Evolutionary conservation across 2,329 filamentous ascomycete genomes (phyloP).

Genomic region (Fusarium sp.): DNA sequence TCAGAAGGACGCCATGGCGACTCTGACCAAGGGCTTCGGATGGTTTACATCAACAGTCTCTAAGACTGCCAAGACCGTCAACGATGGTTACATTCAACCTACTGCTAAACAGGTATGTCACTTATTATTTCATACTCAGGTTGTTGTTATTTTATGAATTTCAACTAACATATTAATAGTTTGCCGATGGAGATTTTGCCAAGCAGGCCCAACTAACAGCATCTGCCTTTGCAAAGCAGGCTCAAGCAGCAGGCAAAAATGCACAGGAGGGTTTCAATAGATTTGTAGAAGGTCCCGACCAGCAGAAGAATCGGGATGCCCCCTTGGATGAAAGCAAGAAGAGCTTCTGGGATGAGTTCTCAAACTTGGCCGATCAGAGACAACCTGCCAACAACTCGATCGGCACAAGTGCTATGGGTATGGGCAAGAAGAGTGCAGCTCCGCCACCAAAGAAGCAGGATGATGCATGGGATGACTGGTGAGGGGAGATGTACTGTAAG

Average conservation of each 20-base stretch:
- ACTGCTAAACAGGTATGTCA: conserved; percentile 83
- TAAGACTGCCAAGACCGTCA: conserved; percentile 92
- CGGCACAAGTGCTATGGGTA: conserved; percentile 73
- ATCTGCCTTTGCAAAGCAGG: conserved; percentile 75
- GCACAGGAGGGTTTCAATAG: conserved; percentile 86
- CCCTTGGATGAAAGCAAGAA: conserved; percentile 76
- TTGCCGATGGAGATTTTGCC: conserved; percentile 85
- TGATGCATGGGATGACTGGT: conserved; percentile 78
- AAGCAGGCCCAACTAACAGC: conserved; percentile 74
- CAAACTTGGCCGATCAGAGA: conserved; percentile 74
- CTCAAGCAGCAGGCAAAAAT: conserved; percentile 78
- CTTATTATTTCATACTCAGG: not conserved
- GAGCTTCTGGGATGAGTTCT: conserved; percentile 95
- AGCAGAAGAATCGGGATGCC: conserved; percentile 54
- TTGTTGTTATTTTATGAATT: conserved; percentile 10
- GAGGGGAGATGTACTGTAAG: conserved; percentile 37
- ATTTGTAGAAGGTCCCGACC: conserved; percentile 84
- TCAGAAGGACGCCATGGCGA: conserved; percentile 90
- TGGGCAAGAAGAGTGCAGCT: conserved; percentile 59
- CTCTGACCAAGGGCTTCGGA: conserved; percentile 91
- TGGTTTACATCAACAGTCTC: conserved; percentile 92
- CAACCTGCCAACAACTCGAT: conserved; percentile 65
- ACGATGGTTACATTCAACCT: conserved; percentile 92
- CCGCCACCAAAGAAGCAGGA: conserved; percentile 60
- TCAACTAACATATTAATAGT: conserved; percentile 62